A percentile compares a stretch with the other conserved stretches of the same genome.
Evolutionary conservation across 2,329 filamentous ascomycete genomes (phyloP).

Genomic region (Septoria petroselini): DNA sequence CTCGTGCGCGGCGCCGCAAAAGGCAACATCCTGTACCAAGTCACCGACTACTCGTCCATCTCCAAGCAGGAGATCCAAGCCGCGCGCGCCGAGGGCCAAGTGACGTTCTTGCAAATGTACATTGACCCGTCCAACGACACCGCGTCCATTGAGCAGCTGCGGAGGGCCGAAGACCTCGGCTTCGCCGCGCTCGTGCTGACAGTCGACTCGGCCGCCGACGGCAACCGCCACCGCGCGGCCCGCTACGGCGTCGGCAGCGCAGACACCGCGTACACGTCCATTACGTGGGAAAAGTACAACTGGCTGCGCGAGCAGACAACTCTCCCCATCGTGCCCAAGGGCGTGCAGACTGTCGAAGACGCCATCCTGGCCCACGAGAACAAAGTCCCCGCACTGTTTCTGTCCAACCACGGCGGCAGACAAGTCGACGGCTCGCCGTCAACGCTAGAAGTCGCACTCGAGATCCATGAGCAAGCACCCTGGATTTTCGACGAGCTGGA

Average conservation of each 20-base stretch:
- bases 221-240: conserved; percentile 60
- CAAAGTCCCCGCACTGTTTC: conserved; percentile 50
- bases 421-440: conserved; percentile 56
- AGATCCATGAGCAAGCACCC: conserved; percentile 60
- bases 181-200: conserved; percentile 43
- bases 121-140: conserved; percentile 35
- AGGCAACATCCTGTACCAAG: conserved; percentile 52
- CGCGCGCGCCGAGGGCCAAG: conserved; percentile 32
- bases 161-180: conserved; percentile 41
- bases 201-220: conserved; percentile 46
- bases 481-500: conserved; percentile 41
- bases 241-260: conserved; percentile 57
- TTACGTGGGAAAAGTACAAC: conserved; percentile 67
- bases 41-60: conserved; percentile 39
- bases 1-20: conserved; percentile 51
- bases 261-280: conserved; percentile 57
- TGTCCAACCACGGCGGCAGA: conserved; percentile 55
- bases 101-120: conserved; percentile 44
- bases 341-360: conserved; percentile 43
- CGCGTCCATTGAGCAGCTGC: conserved; percentile 35
- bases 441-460: conserved; percentile 71
- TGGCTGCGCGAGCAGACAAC: conserved; percentile 39
- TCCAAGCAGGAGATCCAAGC: conserved; percentile 36
- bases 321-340: conserved; percentile 43
- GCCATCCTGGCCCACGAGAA: conserved; percentile 41